Evolutionary conservation across 2,329 filamentous ascomycete genomes (phyloP).

Genomic region (Grosmannia serpens): DNA sequence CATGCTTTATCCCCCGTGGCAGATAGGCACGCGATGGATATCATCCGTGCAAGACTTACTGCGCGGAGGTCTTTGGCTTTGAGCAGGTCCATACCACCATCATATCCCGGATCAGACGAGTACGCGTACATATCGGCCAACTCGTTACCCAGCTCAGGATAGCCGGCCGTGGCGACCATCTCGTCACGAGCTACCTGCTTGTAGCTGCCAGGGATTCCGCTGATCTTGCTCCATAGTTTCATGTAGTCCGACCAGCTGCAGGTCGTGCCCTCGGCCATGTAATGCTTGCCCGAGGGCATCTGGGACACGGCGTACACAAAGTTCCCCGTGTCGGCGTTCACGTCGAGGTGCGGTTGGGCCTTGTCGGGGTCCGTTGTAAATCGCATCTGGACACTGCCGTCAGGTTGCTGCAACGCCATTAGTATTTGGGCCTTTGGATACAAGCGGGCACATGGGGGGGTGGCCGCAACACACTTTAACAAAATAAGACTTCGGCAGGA

Average conservation of each 20-base stretch:
- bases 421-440: not conserved
- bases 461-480: constrained; percentile 25
- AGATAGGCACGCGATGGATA: no score
- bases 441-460: no score
- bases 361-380: constrained; percentile 30
- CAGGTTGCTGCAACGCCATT: constrained; percentile 17
- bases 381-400: constrained; percentile 33
- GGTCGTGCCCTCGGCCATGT: constrained; percentile 34
- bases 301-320: constrained; percentile 37
- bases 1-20: no score
- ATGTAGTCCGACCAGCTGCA: constrained; percentile 36
- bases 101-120: constrained; percentile 35
- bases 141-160: constrained; percentile 31
- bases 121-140: constrained; percentile 35
- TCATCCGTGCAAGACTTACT: constrained; percentile 22
- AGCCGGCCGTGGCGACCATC: constrained; percentile 25
- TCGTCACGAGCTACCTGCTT: constrained; percentile 27
- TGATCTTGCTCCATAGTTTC: constrained; percentile 27
- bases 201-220: constrained; percentile 23
- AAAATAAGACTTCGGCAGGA: constrained; percentile 34
- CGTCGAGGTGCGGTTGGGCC: constrained; percentile 31
- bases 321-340: constrained; percentile 33
- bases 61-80: constrained; percentile 30
- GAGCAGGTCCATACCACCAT: constrained; percentile 31
- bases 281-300: constrained; percentile 35